phyloP scores from a whole-genome alignment of 1,284 basidiomycete genomes.

The Vanrija pseudolonga region DNA sequence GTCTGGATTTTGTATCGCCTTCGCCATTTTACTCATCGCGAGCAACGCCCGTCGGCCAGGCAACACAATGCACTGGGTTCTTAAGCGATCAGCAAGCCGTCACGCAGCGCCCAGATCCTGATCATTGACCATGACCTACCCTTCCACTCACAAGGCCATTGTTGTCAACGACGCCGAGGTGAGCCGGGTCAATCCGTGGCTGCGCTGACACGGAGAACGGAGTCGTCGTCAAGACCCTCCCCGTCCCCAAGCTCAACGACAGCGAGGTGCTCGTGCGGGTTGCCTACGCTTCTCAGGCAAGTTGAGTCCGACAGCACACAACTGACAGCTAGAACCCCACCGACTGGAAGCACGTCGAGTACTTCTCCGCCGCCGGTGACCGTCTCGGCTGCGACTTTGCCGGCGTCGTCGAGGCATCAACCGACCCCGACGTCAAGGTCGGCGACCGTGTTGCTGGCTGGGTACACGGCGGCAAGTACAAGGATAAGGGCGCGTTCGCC shows the following conservation, averaged over 20 bases:
- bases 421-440: conserved; percentile 19
- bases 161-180: too few species aligned
- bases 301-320: too few species aligned
- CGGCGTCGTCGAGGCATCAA: conserved; percentile 49
- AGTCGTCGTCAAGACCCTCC: conserved; percentile 24
- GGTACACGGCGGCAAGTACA: conserved; percentile 51
- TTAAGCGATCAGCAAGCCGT: too few species aligned
- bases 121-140: too few species aligned
- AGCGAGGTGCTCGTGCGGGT: conserved; percentile 47
- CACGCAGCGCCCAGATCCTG: too few species aligned
- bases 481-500: conserved; percentile 44
- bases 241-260: conserved; percentile 31
- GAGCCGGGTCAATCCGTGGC: too few species aligned
- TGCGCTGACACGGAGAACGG: not conserved
- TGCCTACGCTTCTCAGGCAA: conserved; percentile 26
- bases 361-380: conserved; percentile 2
- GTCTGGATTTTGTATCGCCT: too few species aligned
- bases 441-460: conserved; percentile 54
- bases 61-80: too few species aligned
- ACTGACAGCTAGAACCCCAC: too few species aligned
- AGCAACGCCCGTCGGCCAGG: too few species aligned
- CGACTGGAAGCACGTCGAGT: conserved; percentile 39
- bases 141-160: too few species aligned
- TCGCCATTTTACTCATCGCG: too few species aligned
- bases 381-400: conserved; percentile 44